Base-by-base conservation (phyloP, 2,329 filamentous ascomycete species). In the Neoarthrinium moseri region DNA sequence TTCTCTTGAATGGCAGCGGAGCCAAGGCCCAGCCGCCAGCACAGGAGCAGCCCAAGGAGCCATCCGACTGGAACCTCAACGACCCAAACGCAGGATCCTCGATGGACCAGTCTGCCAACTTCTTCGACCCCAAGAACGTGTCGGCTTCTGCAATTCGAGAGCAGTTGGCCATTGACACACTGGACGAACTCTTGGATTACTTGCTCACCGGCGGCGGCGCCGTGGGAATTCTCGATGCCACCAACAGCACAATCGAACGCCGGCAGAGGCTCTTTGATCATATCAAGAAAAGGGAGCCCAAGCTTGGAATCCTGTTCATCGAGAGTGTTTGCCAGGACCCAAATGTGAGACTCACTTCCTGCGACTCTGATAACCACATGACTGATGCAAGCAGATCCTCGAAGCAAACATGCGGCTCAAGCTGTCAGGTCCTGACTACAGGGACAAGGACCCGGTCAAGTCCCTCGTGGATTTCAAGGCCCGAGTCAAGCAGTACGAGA, bases 381-480 rank as follows among this genome's bases (percentile, higher is more conserved):
- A 41, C 17, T 43, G 20, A 56, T 18, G 8, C 45, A 21, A n/a
- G n/a, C 50, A 83, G 66, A 74, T 97, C 21, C 76, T 97, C 29
- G 91, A 97, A 66, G 89, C 91, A 15, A 97, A 97, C 62, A 97
- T 97, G 91, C 90, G 92, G 22, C 73, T 97, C 51, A 97, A 97
- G 73, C 82, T 97, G 6, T 95, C 89, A 4, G 94, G 94, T 0
- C 94, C 94, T 0, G 94, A 99, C 66, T 99, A 99, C 72, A 89
- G 87, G 59, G 89, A 90, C 63, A 95, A 96, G 69, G 92, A 99
- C 58, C 92, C 94, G 0, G 71, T 82, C 45, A 83, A 87, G 60
- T 91, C 94, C 2, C 73, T 97, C 33, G 83, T 80, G 26, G 94
- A 99, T 63, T 99, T 99, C 75, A 95, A 89, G 71, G 86, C 89